Evolutionary conservation across 2,329 filamentous ascomycete genomes (phyloP), one percentile per base, ranked within the genome.

Genomic region (Arthrobotrys entomopaga): DNA sequence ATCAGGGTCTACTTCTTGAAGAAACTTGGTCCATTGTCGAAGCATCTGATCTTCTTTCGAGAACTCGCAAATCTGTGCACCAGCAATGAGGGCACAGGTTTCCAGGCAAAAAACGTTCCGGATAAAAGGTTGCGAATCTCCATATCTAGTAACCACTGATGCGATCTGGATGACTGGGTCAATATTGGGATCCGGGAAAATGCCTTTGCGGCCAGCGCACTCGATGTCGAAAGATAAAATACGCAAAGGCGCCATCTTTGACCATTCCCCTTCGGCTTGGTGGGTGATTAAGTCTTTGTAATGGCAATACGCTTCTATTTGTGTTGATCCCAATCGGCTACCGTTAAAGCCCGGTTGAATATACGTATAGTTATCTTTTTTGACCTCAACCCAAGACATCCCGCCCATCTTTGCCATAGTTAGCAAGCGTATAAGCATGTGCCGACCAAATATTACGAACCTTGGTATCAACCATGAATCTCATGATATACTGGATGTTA

Each of bases 91-190:
- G 80, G 93, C 97, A 73, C 94, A 97, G 0, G 90, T 91, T 80
- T 97, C 92, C 60, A 98, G 84, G 78, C 93, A 97, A 80, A 99
- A 99, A 0, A 99, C 96, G 76, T 99, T 99, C 54, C 94, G 88
- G 63, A 99, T 87, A 79, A 99, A 99, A 0, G 95, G 93, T 80
- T 98, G 97, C 76, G 90, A 90, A 78, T 99, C 95, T 85, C 95
- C 95, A 77, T 97, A 97, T 79, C 89, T 86, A 34, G 93, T 98
- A 16, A 99, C 94, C 4, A 98, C 88, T 79, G 97, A 98, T 69
- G 95, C 95, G 77, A 99, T 99, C 81, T 99, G 95, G 77, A 99
- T 99, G 77, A 99, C 93, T 0, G 94, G 93, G 79, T 99, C 95
- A 19, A 92, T 84, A 74, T 94, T 89, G 8, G 96, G 89, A 81